Percentiles rank a stretch among this genome's conserved stretches.
phyloP scores from a whole-genome alignment of 2,329 filamentous ascomycete species.

The Colletotrichum truncatum region DNA sequence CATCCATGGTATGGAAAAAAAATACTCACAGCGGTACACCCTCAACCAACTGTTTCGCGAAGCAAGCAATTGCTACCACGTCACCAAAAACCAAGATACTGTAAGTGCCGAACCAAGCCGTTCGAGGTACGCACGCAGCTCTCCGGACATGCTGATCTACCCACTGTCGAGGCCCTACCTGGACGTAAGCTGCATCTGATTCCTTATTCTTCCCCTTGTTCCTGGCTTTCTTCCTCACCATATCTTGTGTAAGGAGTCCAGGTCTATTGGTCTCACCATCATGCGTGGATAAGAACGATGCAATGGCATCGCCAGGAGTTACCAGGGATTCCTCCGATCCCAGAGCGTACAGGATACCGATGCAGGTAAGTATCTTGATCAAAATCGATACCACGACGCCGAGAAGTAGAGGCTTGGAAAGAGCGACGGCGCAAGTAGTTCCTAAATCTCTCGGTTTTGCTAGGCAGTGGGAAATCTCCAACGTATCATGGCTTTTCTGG shows the following conservation, averaged over 20 bases:
- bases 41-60: neutral
- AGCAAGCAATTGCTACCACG: neutral
- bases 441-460: neutral
- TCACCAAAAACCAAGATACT: neutral
- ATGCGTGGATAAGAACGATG: neutral
- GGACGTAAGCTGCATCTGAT: neutral
- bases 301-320: constrained; percentile 1
- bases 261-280: neutral
- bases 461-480: neutral
- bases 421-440: neutral
- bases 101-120: neutral
- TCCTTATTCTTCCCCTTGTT: too few relatives aligned
- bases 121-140: neutral
- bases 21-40: neutral
- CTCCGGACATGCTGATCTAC: neutral
- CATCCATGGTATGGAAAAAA: too few relatives aligned
- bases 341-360: neutral
- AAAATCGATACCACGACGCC: neutral
- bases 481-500: too few relatives aligned
- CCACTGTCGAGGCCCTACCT: neutral
- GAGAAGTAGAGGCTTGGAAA: neutral
- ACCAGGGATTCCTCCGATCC: neutral
- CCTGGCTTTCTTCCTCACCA: neutral
- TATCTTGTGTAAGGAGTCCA: too few relatives aligned
- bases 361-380: neutral